Evolutionary conservation across 768 basidiomycete species (phyloP).

Genomic region (Botryobasidium botryosum): DNA sequence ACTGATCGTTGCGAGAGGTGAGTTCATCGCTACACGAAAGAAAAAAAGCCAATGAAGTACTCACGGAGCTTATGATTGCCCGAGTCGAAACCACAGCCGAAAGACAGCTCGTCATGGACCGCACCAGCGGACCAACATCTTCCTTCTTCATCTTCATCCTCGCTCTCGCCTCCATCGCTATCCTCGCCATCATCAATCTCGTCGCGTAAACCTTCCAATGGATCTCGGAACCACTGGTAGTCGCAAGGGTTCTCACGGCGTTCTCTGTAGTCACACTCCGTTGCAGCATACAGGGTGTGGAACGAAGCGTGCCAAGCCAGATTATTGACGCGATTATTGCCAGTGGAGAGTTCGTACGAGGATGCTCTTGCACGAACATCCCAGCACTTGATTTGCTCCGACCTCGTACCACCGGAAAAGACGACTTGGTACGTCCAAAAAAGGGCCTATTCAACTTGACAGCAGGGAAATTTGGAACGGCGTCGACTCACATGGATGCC

Average conservation of each 20-base stretch:
- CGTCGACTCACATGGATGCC: neutral
- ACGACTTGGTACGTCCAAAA: conserved; percentile 15
- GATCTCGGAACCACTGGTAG: conserved; percentile 16
- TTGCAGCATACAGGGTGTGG: conserved; percentile 23
- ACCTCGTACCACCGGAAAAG: conserved; percentile 19
- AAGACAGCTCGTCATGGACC: neutral
- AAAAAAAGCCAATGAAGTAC: too few species aligned
- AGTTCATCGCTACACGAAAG: too few species aligned
- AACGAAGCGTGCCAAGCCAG: conserved; percentile 22
- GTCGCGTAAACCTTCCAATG: too few species aligned
- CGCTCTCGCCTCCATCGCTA: neutral
- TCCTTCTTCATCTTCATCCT: conserved; percentile 1
- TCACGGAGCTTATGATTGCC: neutral
- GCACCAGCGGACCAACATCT: neutral
- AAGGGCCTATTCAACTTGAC: neutral
- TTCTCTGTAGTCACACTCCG: conserved; percentile 21
- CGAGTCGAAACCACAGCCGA: neutral
- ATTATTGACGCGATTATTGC: conserved; percentile 25
- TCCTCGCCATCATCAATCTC: conserved; percentile 3
- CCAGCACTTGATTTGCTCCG: conserved; percentile 27
- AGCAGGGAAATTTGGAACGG: neutral
- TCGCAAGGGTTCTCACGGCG: conserved; percentile 14
- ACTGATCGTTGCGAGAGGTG: too few species aligned
- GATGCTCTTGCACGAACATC: conserved; percentile 23
- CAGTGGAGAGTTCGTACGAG: conserved; percentile 29